A percentile compares a stretch with the other conserved stretches of the same genome.
Evolutionary conservation across 108 stramenopile species (phyloP).

Genomic region (Licmophora abbreviata): DNA sequence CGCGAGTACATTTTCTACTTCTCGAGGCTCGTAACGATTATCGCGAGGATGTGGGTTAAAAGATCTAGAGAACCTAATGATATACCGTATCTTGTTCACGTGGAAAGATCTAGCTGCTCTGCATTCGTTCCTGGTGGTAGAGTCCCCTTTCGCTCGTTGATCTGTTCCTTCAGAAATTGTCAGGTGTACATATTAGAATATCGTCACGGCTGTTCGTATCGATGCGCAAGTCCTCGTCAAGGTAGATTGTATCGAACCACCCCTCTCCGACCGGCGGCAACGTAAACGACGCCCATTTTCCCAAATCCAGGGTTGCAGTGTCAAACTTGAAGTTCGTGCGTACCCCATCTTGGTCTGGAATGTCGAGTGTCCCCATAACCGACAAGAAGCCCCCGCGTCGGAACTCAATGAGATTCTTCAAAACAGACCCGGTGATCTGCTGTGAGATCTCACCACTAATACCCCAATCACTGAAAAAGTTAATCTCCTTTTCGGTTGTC

Average conservation of each 20-base stretch:
- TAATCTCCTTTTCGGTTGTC: constrained; percentile 64
- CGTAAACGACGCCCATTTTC: constrained; percentile 27
- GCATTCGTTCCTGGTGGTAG: too few species aligned
- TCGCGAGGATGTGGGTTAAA: too few species aligned
- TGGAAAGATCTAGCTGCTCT: too few species aligned
- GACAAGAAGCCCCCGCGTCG: constrained; percentile 33
- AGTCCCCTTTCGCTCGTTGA: too few species aligned
- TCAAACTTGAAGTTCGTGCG: constrained; percentile 44
- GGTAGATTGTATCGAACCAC: constrained; percentile 61
- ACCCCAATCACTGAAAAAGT: constrained; percentile 36
- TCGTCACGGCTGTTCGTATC: constrained; percentile 57
- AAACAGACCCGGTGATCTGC: constrained; percentile 16
- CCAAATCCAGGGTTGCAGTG: constrained; percentile 39
- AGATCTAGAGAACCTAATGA: too few species aligned
- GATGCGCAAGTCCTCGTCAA: constrained; percentile 48
- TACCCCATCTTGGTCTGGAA: constrained; percentile 2
- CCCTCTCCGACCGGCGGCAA: constrained; percentile 53
- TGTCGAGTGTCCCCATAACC: constrained; percentile 23
- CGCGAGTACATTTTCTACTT: too few species aligned
- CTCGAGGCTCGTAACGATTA: too few species aligned
- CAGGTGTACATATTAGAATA: constrained; percentile 43
- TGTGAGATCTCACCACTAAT: constrained; percentile 31
- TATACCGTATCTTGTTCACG: too few species aligned
- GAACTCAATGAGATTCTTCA: constrained; percentile 49
- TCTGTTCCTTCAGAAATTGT: too few species aligned